Evolutionary conservation across 2,329 filamentous ascomycete genomes (phyloP), one percentile per base, ranked within the genome.

Genomic region (Karstenula rhodostoma): DNA sequence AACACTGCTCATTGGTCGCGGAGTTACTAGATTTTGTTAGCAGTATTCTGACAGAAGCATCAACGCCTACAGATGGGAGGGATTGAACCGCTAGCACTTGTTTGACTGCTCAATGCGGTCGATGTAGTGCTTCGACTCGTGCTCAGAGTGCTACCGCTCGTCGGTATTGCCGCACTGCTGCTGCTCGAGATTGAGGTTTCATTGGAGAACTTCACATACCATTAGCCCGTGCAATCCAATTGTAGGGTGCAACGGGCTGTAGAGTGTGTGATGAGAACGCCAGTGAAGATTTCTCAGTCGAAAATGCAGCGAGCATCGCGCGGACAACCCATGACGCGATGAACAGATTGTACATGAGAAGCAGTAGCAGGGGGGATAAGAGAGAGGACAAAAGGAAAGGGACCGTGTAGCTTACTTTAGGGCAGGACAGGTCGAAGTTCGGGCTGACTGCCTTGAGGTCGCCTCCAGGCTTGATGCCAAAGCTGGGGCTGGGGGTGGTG

Each of bases 401-500:
- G 56, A 64, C 56, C 25, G 69, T 49, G 35, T 62, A 64, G 62
- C 73, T 76, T 73, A 74, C 71, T 47, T 71, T 73, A 19, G 74
- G 73, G 67, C 77, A 79, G 9, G 75, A 71, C 46, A 79, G 57
- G 59, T 78, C 73, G 46, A 74, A 79, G 54, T 77, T 35, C 2
- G 77, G 75, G 22, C 64, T 62, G 1, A 76, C 71, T 49, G 65
- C 53, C 63, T 67, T 63, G 10, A 74, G 67, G 55, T 76, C 72
- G 40, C 74, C 74, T n/a, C 65, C 69, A 2, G 87, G 86, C 57
- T 91, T 81, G 67, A 94, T 80, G 58, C 91, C 90, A 70, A 94
- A 94, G 74, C 85, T 88, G 44, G 90, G 89, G 79, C 81, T 86
- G 35, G 89, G 87, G 3, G 84, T 84, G 51, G 79, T 81, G 19